phyloP scores from a whole-genome alignment of 2,329 filamentous ascomycete species.

The Paraphoma sp. region DNA sequence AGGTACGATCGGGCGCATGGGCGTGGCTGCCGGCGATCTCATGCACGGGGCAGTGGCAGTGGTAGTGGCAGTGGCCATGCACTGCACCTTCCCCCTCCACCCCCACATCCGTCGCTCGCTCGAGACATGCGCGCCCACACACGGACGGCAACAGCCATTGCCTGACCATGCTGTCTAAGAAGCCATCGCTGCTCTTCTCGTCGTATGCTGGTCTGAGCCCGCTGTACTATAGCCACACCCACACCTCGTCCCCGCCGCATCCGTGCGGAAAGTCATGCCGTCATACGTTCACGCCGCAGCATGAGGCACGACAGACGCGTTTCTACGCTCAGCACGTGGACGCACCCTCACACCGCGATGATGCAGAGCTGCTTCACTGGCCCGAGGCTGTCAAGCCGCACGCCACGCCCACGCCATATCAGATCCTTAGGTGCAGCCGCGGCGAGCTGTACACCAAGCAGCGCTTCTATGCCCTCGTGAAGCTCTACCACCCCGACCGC shows the following conservation, averaged over 20 bases:
- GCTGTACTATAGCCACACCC: constrained; percentile 20
- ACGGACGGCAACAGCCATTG: constrained; percentile 16
- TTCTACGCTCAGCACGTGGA: constrained; percentile 38
- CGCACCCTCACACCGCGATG: constrained; percentile 15
- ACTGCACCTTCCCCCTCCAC: constrained; percentile 9
- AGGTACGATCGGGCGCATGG: constrained; percentile 3
- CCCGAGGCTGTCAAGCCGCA: constrained; percentile 45
- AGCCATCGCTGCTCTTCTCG: constrained; percentile 19
- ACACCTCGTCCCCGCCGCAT: constrained; percentile 26
- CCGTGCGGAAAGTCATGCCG: constrained; percentile 50
- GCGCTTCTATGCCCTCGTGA: constrained; percentile 89
- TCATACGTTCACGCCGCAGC: constrained; percentile 41
- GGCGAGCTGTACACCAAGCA: constrained; percentile 78
- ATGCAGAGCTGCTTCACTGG: constrained; percentile 38
- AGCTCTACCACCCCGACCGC: constrained; percentile 92
- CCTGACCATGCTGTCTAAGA: constrained; percentile 48
- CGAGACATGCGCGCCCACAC: constrained; percentile 31
- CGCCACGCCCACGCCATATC: constrained; percentile 78
- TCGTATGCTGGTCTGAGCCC: constrained; percentile 27
- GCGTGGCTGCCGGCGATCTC: neutral
- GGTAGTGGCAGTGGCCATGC: neutral
- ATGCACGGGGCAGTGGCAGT: neutral
- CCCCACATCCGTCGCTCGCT: constrained; percentile 4
- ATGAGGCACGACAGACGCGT: constrained; percentile 20
- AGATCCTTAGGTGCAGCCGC: constrained; percentile 74